Conservation (phyloP, 306 rosid species). For the Trifolium pratense region DNA sequence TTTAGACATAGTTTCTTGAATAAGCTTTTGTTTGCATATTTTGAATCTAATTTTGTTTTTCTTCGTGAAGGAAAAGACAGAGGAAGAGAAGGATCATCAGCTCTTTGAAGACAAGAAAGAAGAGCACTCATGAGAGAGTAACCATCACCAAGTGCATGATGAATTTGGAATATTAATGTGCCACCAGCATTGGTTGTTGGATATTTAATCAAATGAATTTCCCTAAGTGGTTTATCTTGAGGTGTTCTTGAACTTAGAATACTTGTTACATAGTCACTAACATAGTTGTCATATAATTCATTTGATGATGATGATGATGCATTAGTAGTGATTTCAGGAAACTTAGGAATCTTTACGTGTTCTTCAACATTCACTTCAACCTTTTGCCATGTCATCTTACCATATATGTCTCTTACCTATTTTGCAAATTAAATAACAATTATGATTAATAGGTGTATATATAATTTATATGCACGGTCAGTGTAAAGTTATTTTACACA, state of each 20-base stretch:
- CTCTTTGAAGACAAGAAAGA: constrained; percentile 59
- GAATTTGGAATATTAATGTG: constrained; percentile 49
- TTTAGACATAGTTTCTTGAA: constrained; percentile 14
- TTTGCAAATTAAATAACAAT: background rate
- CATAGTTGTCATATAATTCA: constrained; percentile 39
- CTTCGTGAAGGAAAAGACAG: constrained; percentile 54
- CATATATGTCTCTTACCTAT: constrained; percentile 45
- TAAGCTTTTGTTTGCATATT: background rate
- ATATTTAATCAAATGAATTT: constrained; percentile 57
- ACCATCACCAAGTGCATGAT: constrained; percentile 73
- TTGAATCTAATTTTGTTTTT: background rate
- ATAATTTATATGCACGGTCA: too few species aligned
- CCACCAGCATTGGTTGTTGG: constrained; percentile 63
- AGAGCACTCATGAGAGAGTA: constrained; percentile 67
- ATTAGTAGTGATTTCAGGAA: constrained; percentile 34
- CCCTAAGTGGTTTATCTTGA: constrained; percentile 59
- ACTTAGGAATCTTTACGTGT: constrained; percentile 51
- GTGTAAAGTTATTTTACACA: too few species aligned
- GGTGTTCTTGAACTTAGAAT: constrained; percentile 38
- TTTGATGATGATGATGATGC: constrained; percentile 43
- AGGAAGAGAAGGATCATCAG: constrained; percentile 63
- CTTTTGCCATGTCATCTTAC: constrained; percentile 54
- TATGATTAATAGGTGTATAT: too few species aligned
- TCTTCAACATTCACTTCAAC: constrained; percentile 59
- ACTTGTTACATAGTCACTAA: constrained; percentile 49